Conservation (phyloP, 129 eudicot species). For the Artemisia tridentata region DNA sequence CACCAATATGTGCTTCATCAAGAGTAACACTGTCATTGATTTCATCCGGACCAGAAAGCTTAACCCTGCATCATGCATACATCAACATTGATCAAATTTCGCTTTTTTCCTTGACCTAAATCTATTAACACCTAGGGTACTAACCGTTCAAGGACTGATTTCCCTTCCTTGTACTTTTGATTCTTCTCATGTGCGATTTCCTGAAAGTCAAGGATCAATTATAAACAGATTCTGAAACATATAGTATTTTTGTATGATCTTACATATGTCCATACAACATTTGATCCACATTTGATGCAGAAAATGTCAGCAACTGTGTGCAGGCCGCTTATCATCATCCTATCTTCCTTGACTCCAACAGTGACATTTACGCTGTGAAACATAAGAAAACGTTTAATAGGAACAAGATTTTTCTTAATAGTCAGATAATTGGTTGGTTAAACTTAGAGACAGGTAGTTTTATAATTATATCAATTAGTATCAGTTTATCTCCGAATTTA, state of each 20-base stretch:
- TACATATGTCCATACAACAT: constrained; percentile 85
- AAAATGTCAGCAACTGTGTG: constrained; percentile 84
- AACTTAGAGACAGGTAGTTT: neutral
- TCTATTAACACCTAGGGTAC: neutral
- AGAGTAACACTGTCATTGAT: constrained; percentile 60
- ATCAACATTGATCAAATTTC: neutral
- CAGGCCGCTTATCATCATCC: constrained; percentile 80
- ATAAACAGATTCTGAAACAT: neutral
- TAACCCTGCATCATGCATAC: no score
- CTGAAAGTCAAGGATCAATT: constrained; percentile 32
- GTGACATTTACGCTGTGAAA: constrained; percentile 35
- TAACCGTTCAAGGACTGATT: constrained; percentile 81
- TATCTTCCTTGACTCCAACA: constrained; percentile 62
- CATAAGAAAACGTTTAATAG: neutral
- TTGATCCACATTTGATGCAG: constrained; percentile 77
- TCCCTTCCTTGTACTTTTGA: constrained; percentile 92
- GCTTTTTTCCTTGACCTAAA: neutral
- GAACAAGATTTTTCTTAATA: constrained; percentile 34
- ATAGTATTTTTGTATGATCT: constrained; percentile 17
- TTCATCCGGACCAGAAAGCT: no score
- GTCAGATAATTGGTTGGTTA: no score
- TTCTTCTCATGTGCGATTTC: constrained; percentile 64
- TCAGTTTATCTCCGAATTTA: neutral
- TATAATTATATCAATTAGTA: no score
- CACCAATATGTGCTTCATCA: constrained; percentile 60